Conservation (phyloP, 2,329 filamentous ascomycete genomes). For the Fusarium protoensiforme region DNA sequence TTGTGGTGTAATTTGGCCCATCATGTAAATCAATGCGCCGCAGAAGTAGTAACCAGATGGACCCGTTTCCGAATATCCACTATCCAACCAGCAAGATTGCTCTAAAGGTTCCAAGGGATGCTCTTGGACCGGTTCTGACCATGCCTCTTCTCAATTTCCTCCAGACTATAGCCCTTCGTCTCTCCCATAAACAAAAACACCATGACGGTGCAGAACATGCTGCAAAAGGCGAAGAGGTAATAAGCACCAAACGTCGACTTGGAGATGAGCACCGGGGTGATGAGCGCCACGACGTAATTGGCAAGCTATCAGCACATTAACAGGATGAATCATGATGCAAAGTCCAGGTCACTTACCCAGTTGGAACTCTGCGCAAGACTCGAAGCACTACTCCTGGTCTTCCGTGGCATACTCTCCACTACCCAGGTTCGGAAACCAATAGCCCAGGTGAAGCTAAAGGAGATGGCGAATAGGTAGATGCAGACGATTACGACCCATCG, state of each 20-base stretch:
- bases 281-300: conserved; percentile 59
- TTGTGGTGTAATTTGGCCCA: too few relatives aligned
- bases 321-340: background rate
- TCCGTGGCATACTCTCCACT: conserved; percentile 66
- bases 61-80: background rate
- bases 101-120: background rate
- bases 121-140: background rate
- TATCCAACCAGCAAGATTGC: background rate
- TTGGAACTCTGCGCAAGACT: conserved; percentile 65
- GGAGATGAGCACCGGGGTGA: conserved; percentile 54
- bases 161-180: conserved; percentile 54
- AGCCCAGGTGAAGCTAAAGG: conserved; percentile 62
- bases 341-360: conserved; percentile 50
- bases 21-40: background rate
- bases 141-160: conserved; percentile 48
- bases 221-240: conserved; percentile 56
- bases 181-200: conserved; percentile 55
- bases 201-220: conserved; percentile 50
- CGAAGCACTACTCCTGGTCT: conserved; percentile 65
- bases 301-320: conserved; percentile 43
- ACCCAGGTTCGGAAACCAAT: conserved; percentile 64
- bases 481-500: conserved; percentile 63
- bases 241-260: conserved; percentile 56
- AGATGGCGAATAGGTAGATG: conserved; percentile 61
- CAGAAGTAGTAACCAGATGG: background rate